Evolutionary conservation across 1,284 basidiomycete genomes (phyloP).

Genomic region (Sphaerobolus stellatus): DNA sequence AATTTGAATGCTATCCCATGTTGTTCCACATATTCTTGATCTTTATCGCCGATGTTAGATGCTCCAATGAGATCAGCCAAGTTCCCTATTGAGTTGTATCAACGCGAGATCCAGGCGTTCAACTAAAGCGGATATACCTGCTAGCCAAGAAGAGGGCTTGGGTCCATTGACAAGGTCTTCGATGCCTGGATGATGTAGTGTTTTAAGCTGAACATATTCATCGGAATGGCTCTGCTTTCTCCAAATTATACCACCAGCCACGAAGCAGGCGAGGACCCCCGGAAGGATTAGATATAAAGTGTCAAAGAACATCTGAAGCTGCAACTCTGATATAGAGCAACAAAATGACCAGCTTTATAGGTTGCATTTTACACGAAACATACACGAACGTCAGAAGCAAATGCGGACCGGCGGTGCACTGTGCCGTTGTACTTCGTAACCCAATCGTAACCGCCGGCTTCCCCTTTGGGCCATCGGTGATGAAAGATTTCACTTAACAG

Average conservation of each 20-base stretch:
- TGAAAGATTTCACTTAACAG: too few species aligned
- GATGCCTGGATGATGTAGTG: background rate
- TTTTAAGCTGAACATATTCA: background rate
- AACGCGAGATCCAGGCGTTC: background rate
- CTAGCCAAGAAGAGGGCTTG: background rate
- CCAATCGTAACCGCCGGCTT: too few species aligned
- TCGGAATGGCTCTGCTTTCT: background rate
- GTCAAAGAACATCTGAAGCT: too few species aligned
- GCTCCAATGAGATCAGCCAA: background rate
- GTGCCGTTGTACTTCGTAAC: too few species aligned
- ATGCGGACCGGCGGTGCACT: too few species aligned
- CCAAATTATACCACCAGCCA: background rate
- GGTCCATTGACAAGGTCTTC: background rate
- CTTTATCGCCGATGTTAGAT: background rate
- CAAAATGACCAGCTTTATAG: too few species aligned
- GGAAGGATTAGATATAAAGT: background rate
- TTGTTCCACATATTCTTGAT: background rate
- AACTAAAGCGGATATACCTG: background rate
- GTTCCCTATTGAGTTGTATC: background rate
- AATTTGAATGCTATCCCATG: conserved; percentile 4
- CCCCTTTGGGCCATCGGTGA: too few species aligned
- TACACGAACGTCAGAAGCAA: too few species aligned
- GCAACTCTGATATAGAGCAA: too few species aligned
- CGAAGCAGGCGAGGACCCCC: background rate
- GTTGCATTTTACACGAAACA: too few species aligned